Conservation (phyloP, 1,284 basidiomycete species). For the Heterobasidion annosum region DNA sequence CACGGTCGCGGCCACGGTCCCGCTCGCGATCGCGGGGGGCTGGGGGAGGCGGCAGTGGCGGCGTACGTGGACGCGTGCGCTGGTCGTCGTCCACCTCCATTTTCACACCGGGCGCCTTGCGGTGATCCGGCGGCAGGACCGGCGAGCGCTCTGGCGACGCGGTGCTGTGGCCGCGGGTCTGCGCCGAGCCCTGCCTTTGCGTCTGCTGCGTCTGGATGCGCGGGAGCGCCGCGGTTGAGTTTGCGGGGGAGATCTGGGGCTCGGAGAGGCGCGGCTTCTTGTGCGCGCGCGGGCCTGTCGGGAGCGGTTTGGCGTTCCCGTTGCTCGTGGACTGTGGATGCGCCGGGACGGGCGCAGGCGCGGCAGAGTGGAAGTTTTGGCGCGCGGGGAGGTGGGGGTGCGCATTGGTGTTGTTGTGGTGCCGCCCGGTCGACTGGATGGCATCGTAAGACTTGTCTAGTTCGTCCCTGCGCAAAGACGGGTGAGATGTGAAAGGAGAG, state of each 20-base stretch:
- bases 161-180: conserved; percentile 12
- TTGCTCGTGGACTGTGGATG: conserved; percentile 18
- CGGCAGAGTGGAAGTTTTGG: conserved; percentile 20
- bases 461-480: conserved; percentile 32
- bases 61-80: conserved; percentile 18
- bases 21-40: conserved; percentile 15
- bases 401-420: conserved; percentile 23
- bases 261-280: conserved; percentile 68
- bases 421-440: conserved; percentile 35
- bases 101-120: conserved; percentile 14
- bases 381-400: conserved; percentile 29
- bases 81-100: conserved; percentile 53
- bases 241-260: conserved; percentile 33
- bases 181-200: conserved; percentile 10
- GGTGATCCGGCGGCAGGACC: conserved; percentile 27
- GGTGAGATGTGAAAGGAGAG: not conserved
- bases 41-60: not conserved
- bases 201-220: conserved; percentile 16
- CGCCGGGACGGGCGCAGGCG: conserved; percentile 7
- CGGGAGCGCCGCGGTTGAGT: conserved; percentile 17
- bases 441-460: conserved; percentile 64
- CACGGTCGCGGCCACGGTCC: conserved; percentile 18
- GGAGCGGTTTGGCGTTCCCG: conserved; percentile 41
- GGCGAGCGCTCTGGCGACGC: conserved; percentile 29
- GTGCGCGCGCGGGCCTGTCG: conserved; percentile 68